Percentiles rank a stretch among this genome's conserved stretches.
Conservation (phyloP, 257 asterid species). For the Thymus quinquecostatus region DNA sequence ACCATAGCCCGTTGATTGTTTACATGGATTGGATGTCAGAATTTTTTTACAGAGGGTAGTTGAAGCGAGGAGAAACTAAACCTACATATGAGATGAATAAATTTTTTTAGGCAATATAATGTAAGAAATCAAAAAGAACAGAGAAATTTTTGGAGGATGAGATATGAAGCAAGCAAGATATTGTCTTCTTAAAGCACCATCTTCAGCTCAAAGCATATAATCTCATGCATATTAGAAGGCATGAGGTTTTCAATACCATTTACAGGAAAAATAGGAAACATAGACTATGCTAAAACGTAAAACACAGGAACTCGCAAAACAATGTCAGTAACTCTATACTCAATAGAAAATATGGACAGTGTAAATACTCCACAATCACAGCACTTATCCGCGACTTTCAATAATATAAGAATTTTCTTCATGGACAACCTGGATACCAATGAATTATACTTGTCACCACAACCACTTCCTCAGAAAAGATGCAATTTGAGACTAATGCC, state of each 20-base stretch:
- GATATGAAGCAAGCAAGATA: constrained; percentile 16
- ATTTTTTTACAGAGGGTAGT: neutral
- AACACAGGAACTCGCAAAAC: constrained; percentile 11
- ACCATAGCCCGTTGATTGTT: neutral
- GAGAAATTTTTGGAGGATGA: neutral
- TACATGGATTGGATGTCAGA: constrained; percentile 12
- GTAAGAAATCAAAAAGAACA: neutral
- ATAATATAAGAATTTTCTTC: constrained; percentile 11
- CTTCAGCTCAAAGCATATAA: constrained; percentile 22
- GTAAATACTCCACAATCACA: constrained; percentile 23
- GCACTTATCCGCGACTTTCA: constrained; percentile 2
- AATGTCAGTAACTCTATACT: neutral
- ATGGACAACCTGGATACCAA: constrained; percentile 19
- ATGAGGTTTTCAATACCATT: constrained; percentile 9
- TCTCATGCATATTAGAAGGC: neutral
- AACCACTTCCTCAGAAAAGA: constrained; percentile 9
- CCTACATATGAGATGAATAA: neutral
- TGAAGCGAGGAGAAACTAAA: constrained; percentile 13
- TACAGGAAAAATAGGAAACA: neutral
- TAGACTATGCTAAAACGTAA: neutral
- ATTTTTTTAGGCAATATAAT: neutral
- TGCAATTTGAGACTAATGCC: constrained; percentile 8
- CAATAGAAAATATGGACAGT: constrained; percentile 15
- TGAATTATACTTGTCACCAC: neutral
- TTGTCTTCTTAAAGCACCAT: neutral